These are phyloP conservation scores for Cercis canadensis DNA, from an alignment of 306 rosid species.

Conservation along the genomic window DNA sequence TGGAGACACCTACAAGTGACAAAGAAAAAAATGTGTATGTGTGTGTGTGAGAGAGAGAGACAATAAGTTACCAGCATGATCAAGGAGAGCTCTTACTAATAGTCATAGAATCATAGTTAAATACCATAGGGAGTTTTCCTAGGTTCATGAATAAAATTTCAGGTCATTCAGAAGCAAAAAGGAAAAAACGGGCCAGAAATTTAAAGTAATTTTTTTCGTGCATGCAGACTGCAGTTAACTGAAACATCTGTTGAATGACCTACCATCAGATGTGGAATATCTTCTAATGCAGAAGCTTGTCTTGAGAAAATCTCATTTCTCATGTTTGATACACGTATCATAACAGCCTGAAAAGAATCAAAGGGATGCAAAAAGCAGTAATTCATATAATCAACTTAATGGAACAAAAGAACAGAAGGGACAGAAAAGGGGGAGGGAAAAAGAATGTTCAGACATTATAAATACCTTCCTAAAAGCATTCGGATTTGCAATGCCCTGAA, in stretches of 20 bases:
- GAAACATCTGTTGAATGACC: slow-evolving; percentile 30
- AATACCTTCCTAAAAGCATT: slow-evolving; percentile 83
- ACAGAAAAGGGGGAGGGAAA: neutral
- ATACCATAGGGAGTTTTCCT: neutral
- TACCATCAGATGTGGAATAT: slow-evolving; percentile 61
- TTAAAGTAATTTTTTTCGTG: slow-evolving; percentile 4
- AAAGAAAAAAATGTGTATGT: neutral
- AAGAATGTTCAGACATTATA: neutral
- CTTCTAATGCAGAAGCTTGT: slow-evolving; percentile 66
- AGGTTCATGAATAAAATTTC: neutral
- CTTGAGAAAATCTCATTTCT: slow-evolving; percentile 61
- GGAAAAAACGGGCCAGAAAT: neutral
- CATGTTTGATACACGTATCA: slow-evolving; percentile 70
- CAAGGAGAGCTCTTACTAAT: neutral
- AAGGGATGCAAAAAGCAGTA: slow-evolving; percentile 34
- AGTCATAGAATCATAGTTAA: slow-evolving; percentile 4
- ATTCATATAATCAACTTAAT: too few relatives aligned
- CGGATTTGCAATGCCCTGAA: slow-evolving; percentile 86
- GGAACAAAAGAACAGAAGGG: too few relatives aligned
- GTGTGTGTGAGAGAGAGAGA: neutral
- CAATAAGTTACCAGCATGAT: slow-evolving; percentile 25
- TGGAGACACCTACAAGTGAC: slow-evolving; percentile 60
- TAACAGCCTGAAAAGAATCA: slow-evolving; percentile 74
- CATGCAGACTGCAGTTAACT: neutral
- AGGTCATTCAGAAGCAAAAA: slow-evolving; percentile 18